Base-by-base conservation (phyloP, 768 basidiomycete genomes). In the Mycena olivaceomarginata region DNA sequence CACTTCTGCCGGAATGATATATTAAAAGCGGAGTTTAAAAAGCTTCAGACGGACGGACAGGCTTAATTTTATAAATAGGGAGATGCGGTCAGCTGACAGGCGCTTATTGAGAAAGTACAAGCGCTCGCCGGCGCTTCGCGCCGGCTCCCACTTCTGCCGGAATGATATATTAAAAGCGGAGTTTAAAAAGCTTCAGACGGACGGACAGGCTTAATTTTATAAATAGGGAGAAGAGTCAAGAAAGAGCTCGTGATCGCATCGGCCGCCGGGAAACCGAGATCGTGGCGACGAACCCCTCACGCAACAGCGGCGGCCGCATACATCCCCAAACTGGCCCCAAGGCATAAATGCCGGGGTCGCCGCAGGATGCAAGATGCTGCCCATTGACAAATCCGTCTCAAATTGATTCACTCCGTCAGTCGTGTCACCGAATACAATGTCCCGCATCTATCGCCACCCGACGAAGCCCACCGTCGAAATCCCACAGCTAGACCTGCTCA, bases 381-480 rank as follows among this genome's bases (percentile, higher is more conserved):
- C 57, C 62, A 63, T 51, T n/a, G n/a, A n/a, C n/a, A n/a, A n/a
- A n/a, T n/a, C n/a, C n/a, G n/a, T n/a, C 57, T 51, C 60, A 71
- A 63, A 51, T 71, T 71, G 46, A 71, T 71, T 20, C 68, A 70
- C 57, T 60, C 56, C 67, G 56, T 69, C 67, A 69, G 41, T 59
- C 53, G 53, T 69, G 68, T 70, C 68, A 70, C 68, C 57, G 68
- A 60, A 70, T 70, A 60, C 68, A 70, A 70, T 70, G 68, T 70
- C 68, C 68, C 68, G 68, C 68, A 70, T 70, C 68, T 70, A 70
- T 70, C 68, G 68, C 57, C 68, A 70, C 68, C 68, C 68, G 68
- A 70, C 68, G 43, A 70, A 59, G 41, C 68, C 68, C 68, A 70
- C 68, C 68, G 68, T 70, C 68, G 68, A 70, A 57, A 72, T 72